Evolutionary conservation across 768 basidiomycete species (phyloP), one percentile per base, ranked within the genome.

Genomic region (Pulveroboletus ravenelii): DNA sequence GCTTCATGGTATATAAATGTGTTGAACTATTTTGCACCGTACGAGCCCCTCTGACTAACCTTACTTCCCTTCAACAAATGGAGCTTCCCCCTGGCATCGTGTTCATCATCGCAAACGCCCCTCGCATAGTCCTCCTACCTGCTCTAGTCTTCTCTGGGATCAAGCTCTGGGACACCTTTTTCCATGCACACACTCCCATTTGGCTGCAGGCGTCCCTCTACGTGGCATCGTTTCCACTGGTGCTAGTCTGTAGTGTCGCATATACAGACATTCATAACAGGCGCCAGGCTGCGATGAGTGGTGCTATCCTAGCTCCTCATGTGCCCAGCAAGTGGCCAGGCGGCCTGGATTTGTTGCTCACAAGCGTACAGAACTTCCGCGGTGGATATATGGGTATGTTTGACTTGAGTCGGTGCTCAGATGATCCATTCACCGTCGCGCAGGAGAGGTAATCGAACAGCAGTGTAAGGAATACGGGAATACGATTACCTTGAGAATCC

Each of bases 321-420:
- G 66, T 73, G 17, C 49, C 59, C 3, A 70, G 65, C 48, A 64
- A 54, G 36, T 70, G 65, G 69, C 70, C 70, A 3, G 70, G 69
- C 25, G 69, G 71, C 31, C 32, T 78, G 6, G 70, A 73, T 36
- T 39, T 69, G 15, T 49, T 75, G 1, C 25, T 56, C 14, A 47
- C 47, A 5, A 54, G 53, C 15, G 0, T 71, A n/a, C 50, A 50
- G 13, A 63, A 62, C 35, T 57, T 64, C 31, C 57, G 58, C 5
- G 27, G 46, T 10, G 68, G 61, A 12, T 69, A 70, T 52, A 50
- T 64, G 15, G 65, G 70, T 68, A 42, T 18, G 64, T 47, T 57
- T n/a, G 14, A 37, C 23, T 32, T 45, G 44, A 15, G 18, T 23
- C 15, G 15, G 17, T 27, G 6, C 8, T 29, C 45, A 13, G 27